Evolutionary conservation across 2,329 filamentous ascomycete species (phyloP).

Genomic region (Trichophyton mentagrophytes): DNA sequence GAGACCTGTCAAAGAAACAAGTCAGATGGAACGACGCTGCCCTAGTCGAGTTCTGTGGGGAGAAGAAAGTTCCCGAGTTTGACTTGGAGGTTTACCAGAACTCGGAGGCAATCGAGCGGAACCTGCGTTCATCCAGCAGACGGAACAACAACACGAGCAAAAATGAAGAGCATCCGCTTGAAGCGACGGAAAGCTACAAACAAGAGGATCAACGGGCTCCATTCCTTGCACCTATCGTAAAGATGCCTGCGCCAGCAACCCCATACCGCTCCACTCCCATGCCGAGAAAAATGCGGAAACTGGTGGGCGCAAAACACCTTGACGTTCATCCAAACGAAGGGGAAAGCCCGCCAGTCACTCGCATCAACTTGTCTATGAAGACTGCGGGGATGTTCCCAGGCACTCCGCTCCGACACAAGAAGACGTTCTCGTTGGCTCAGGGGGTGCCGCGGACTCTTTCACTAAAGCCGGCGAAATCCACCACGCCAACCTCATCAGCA

Average conservation of each 20-base stretch:
- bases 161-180: conserved; percentile 14
- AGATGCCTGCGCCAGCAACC: conserved; percentile 18
- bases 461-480: neutral
- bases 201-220: neutral
- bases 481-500: neutral
- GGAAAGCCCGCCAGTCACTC: neutral
- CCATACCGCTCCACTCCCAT: conserved; percentile 13
- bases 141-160: conserved; percentile 15
- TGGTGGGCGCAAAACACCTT: conserved; percentile 7
- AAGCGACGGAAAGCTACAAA: conserved; percentile 7
- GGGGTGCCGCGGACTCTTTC: neutral
- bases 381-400: neutral
- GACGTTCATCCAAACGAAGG: neutral
- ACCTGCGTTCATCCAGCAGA: conserved; percentile 16
- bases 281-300: conserved; percentile 11
- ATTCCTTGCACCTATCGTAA: conserved; percentile 12
- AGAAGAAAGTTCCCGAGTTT: conserved; percentile 15
- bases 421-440: neutral
- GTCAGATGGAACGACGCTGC: conserved; percentile 4
- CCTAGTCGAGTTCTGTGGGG: conserved; percentile 5
- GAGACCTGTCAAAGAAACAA: conserved; percentile 16
- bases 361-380: conserved; percentile 1
- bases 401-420: conserved; percentile 1
- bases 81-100: conserved; percentile 11
- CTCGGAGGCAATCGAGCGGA: conserved; percentile 8